Evolutionary conservation across 192 early-diverging fungal genomes (phyloP), one percentile per base, ranked within the genome.

Genomic region (Podila epicladia): DNA sequence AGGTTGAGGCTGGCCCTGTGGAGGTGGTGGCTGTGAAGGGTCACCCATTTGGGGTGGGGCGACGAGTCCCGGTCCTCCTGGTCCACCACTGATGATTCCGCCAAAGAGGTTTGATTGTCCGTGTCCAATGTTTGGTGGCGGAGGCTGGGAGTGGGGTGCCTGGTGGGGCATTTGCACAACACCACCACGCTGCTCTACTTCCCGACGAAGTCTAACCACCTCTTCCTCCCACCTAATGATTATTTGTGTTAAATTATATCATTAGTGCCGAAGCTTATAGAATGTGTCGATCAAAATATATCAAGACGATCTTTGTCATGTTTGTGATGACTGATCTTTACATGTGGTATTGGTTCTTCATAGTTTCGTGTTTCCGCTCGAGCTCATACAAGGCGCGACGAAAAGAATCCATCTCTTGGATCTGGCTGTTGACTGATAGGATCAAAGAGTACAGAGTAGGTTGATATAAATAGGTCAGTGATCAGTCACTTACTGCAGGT

Each of bases 321-420:
- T 15, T 63, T 24, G 15, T 20, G 51, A 12, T 2, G 41, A 37
- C 11, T 37, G 41, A 28, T 53, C 9, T 64, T 66, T 79, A 79
- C 76, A 72, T 72, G 15, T 79, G 76, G 55, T 95, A 97, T 82
- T 93, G 89, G 64, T 87, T 88, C 84, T 95, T 95, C 64, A 94
- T 87, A 49, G 89, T 82, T 55, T 90, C 86, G 82, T 96, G 94
- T 26, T 90, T 87, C 61, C 95, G 86, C 74, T 97, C 95, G 33
- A 97, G 87, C 24, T 97, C 96, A 58, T 72, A 85, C 41, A 97
- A 76, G 33, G 84, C 87, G 82, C 95, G 90, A 80, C 95, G 92
- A 67, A 95, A 92, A 26, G 78, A 84, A 38, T 88, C 88, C 79
- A 96, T 91, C 84, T 97, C 96, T 65, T 86, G 87, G 58, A 95